These are phyloP conservation scores for Aaosphaeria pasadenensis DNA, from an alignment of 2,329 filamentous ascomycete species.

Conservation along the genomic window DNA sequence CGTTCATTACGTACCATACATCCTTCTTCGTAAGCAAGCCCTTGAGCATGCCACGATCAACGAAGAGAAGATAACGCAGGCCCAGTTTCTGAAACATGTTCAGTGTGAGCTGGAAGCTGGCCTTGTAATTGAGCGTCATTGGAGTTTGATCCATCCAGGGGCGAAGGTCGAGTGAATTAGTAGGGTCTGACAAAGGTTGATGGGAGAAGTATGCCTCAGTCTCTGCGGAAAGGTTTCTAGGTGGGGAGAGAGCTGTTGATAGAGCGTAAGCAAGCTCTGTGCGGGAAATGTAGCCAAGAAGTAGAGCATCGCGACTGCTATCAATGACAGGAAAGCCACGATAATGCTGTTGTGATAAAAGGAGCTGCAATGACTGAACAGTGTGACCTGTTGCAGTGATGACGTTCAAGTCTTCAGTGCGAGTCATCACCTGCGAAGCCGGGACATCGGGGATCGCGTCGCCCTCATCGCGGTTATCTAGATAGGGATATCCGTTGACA, in stretches of 20 bases:
- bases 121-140: slow-evolving; percentile 77
- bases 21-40: slow-evolving; percentile 96
- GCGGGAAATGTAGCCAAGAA: slow-evolving; percentile 91
- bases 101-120: slow-evolving; percentile 78
- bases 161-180: slow-evolving; percentile 76
- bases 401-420: slow-evolving; percentile 83
- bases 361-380: slow-evolving; percentile 66
- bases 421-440: slow-evolving; percentile 87
- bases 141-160: slow-evolving; percentile 99
- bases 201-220: slow-evolving; percentile 84
- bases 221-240: slow-evolving; percentile 61
- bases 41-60: slow-evolving; percentile 74
- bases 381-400: slow-evolving; percentile 87
- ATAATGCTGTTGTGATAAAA: slow-evolving; percentile 73
- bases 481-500: slow-evolving; percentile 90
- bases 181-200: slow-evolving; percentile 71
- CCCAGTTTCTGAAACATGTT: slow-evolving; percentile 95
- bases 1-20: slow-evolving; percentile 88
- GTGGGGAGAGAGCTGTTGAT: slow-evolving; percentile 56
- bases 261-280: slow-evolving; percentile 85
- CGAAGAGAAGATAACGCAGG: slow-evolving; percentile 84
- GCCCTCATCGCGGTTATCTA: slow-evolving; percentile 79
- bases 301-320: slow-evolving; percentile 70
- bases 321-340: slow-evolving; percentile 90
- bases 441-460: slow-evolving; percentile 74